Percentiles rank a stretch among this genome's conserved stretches.
These are phyloP conservation scores for Haplosporangium gracile DNA, from an alignment of 192 early-diverging fungal genomes.

Conservation along the genomic window DNA sequence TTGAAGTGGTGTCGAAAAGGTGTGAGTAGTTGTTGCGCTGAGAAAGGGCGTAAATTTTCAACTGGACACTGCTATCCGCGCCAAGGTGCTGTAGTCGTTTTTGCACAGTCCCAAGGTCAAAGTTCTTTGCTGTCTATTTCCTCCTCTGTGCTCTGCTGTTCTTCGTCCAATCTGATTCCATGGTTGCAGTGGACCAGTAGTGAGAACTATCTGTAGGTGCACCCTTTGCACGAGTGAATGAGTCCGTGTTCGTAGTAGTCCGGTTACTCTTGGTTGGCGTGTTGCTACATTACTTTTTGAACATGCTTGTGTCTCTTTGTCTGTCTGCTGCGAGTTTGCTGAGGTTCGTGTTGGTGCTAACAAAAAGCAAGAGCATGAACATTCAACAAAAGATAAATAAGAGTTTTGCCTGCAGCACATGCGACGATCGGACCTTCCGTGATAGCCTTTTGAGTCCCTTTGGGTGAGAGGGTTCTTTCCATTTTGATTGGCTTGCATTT, in stretches of 20 bases:
- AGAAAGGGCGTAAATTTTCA: neutral
- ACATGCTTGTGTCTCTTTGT: constrained; percentile 55
- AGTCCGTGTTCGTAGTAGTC: neutral
- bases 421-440: constrained; percentile 20
- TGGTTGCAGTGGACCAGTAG: neutral
- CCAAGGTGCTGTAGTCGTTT: neutral
- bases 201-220: neutral
- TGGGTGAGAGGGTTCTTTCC: neutral
- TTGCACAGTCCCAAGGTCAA: neutral
- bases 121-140: neutral
- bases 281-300: constrained; percentile 69
- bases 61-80: neutral
- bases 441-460: neutral
- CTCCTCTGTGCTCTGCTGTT: neutral
- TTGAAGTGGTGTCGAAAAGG: neutral
- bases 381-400: constrained; percentile 1
- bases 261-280: neutral
- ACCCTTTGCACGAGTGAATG: neutral
- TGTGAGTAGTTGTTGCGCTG: neutral
- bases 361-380: neutral
- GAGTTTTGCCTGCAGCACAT: constrained; percentile 11
- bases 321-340: neutral
- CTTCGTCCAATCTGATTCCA: neutral
- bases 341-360: constrained; percentile 8
- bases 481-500: neutral